phyloP scores from a whole-genome alignment of 2,329 filamentous ascomycete genomes.

The Aphanocladium album region DNA sequence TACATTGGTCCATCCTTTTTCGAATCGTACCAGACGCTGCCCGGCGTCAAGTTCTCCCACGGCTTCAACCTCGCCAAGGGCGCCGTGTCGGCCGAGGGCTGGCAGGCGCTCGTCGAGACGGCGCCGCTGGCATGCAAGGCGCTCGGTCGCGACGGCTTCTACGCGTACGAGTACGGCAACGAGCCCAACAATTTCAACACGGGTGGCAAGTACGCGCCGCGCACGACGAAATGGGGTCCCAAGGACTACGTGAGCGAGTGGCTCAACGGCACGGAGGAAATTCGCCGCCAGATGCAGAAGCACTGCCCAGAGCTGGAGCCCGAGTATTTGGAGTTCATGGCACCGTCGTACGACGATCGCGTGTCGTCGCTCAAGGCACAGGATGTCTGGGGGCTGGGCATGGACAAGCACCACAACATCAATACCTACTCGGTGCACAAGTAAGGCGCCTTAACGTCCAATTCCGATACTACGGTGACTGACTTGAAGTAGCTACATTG shows the following conservation, averaged over 20 bases:
- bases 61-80: conserved; percentile 56
- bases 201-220: background rate
- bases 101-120: conserved; percentile 48
- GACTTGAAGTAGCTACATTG: conserved; percentile 50
- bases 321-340: conserved; percentile 30
- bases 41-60: conserved; percentile 51
- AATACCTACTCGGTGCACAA: conserved; percentile 54
- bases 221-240: background rate
- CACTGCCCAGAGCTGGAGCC: conserved; percentile 43
- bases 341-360: conserved; percentile 53
- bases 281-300: conserved; percentile 39
- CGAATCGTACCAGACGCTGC: conserved; percentile 56
- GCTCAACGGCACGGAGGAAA: conserved; percentile 47
- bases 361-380: conserved; percentile 45
- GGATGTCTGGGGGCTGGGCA: conserved; percentile 44
- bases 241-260: conserved; percentile 49
- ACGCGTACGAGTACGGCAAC: conserved; percentile 60
- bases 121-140: conserved; percentile 54
- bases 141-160: conserved; percentile 44
- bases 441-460: conserved; percentile 22
- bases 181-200: conserved; percentile 37
- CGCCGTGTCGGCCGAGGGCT: conserved; percentile 45
- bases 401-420: conserved; percentile 44
- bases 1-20: conserved; percentile 58
- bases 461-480: background rate